Conservation (phyloP, 1,284 basidiomycete species). For the Leccinum colubrinum region DNA sequence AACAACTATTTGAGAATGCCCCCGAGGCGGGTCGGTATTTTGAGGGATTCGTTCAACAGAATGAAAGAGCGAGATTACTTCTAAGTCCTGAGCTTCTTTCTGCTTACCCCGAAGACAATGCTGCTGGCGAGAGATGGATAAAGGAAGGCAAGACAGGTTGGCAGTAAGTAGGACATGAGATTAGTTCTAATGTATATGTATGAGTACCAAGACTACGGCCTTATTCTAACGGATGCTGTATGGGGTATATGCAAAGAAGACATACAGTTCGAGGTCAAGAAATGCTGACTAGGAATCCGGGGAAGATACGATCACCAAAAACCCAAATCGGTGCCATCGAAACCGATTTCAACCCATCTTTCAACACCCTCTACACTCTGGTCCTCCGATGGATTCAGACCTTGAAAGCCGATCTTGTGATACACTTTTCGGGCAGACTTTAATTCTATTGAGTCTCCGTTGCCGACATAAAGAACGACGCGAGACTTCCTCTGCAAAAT, state of each 20-base stretch:
- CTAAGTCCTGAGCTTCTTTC: slow-evolving; percentile 29
- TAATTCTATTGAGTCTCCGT: slow-evolving; percentile 27
- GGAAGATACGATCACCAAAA: slow-evolving; percentile 40
- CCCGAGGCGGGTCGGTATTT: slow-evolving; percentile 34
- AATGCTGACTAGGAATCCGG: neutral
- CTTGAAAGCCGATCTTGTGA: slow-evolving; percentile 47
- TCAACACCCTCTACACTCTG: slow-evolving; percentile 32
- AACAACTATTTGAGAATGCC: slow-evolving; percentile 23
- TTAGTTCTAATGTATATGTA: neutral
- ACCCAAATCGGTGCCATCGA: slow-evolving; percentile 42
- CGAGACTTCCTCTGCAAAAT: slow-evolving; percentile 34
- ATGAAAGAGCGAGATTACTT: slow-evolving; percentile 26
- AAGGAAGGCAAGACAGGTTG: slow-evolving; percentile 12
- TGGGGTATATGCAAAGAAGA: neutral
- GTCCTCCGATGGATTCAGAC: slow-evolving; percentile 30
- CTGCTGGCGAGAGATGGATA: slow-evolving; percentile 28
- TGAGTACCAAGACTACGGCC: neutral
- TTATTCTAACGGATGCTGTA: neutral
- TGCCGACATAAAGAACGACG: slow-evolving; percentile 52
- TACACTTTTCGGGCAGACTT: slow-evolving; percentile 46
- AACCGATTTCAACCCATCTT: slow-evolving; percentile 53
- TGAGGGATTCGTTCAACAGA: slow-evolving; percentile 27
- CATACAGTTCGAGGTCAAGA: neutral
- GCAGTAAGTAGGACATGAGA: neutral
- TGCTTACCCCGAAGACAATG: slow-evolving; percentile 32